phyloP scores from a whole-genome alignment of 768 basidiomycete species.

The Hygrocybe punicea region DNA sequence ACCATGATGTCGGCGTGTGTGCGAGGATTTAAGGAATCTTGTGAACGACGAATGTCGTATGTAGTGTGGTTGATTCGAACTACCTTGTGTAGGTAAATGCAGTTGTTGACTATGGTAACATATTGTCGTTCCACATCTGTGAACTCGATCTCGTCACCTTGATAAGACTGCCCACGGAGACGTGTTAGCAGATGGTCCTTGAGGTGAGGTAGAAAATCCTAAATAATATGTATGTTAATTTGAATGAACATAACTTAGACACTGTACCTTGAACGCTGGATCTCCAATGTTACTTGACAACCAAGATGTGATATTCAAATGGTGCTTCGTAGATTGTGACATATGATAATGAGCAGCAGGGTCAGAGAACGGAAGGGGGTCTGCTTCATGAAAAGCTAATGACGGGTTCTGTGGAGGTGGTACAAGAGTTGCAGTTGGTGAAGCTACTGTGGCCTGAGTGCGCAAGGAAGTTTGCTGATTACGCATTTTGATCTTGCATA shows the following conservation, averaged over 20 bases:
- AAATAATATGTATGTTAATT: conserved; percentile 13
- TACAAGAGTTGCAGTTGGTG: background rate
- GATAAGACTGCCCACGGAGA: conserved; percentile 13
- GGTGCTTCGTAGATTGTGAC: conserved; percentile 13
- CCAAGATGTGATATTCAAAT: conserved; percentile 24
- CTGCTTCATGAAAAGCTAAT: conserved; percentile 5
- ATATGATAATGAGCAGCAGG: conserved; percentile 21
- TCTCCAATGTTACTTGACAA: background rate
- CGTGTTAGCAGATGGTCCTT: conserved; percentile 28
- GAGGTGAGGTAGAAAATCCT: conserved; percentile 29
- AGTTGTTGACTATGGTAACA: conserved; percentile 20
- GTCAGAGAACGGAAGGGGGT: conserved; percentile 11
- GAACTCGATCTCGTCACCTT: conserved; percentile 17
- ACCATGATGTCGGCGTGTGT: background rate
- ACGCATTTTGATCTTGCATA: conserved; percentile 6
- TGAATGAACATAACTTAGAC: too few species aligned
- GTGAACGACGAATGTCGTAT: conserved; percentile 33
- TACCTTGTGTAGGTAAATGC: conserved; percentile 29
- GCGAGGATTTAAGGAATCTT: conserved; percentile 37
- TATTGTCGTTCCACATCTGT: conserved; percentile 9
- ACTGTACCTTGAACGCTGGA: conserved; percentile 19
- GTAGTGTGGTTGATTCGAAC: conserved; percentile 20
- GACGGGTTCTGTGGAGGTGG: background rate
- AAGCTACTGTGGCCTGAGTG: background rate
- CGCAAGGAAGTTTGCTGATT: background rate